These are phyloP conservation scores for Acorus gramineus DNA, from an alignment of 106 monocot genomes.

Conservation along the genomic window DNA sequence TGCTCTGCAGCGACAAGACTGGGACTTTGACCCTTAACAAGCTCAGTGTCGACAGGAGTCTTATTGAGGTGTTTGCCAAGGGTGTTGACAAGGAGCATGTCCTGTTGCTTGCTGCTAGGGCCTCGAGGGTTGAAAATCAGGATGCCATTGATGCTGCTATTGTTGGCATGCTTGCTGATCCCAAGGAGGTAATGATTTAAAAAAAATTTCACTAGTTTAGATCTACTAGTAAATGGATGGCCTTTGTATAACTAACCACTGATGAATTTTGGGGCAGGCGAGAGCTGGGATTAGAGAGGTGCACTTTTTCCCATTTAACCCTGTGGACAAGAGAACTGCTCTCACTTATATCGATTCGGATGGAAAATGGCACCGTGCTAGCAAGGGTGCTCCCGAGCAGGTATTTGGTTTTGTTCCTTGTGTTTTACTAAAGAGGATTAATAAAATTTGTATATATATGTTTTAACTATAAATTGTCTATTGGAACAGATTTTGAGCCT, in stretches of 20 bases:
- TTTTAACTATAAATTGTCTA: background rate
- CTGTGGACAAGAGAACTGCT: constrained; percentile 85
- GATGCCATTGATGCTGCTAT: constrained; percentile 82
- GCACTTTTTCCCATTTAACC: constrained; percentile 82
- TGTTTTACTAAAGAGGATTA: no score
- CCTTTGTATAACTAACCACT: background rate
- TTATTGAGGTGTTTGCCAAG: constrained; percentile 61
- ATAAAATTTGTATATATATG: no score
- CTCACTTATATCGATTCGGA: constrained; percentile 62
- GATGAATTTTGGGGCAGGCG: constrained; percentile 23
- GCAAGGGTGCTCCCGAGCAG: constrained; percentile 86
- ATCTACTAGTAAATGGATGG: no score
- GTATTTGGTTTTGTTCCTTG: constrained; percentile 4
- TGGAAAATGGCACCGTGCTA: constrained; percentile 63
- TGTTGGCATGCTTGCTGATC: constrained; percentile 80
- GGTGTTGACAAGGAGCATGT: constrained; percentile 53
- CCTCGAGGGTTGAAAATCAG: constrained; percentile 72
- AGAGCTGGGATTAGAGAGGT: constrained; percentile 66
- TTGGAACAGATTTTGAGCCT: constrained; percentile 47
- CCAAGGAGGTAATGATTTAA: constrained; percentile 44
- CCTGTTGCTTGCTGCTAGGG: constrained; percentile 57
- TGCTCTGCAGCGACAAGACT: constrained; percentile 60
- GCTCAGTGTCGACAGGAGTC: constrained; percentile 51
- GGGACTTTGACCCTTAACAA: constrained; percentile 72
- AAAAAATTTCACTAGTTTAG: no score